Conservation (phyloP, 2,329 filamentous ascomycete species). For the Colletotrichum phormii region DNA sequence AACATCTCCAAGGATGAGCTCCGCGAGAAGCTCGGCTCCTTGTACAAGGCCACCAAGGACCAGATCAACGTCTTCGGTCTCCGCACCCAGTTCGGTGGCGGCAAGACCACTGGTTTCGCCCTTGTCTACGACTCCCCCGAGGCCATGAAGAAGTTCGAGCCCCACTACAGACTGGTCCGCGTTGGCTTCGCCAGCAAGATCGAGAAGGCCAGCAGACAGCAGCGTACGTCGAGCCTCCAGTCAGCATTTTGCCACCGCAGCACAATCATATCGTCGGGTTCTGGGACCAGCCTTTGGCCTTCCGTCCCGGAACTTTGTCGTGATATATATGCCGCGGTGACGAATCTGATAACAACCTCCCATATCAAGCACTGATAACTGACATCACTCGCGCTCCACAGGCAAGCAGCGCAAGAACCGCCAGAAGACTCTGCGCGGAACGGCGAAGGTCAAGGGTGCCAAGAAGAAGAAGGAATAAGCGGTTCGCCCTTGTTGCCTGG, state of each 20-base stretch:
- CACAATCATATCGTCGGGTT: not conserved
- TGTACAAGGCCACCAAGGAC: constrained; percentile 99
- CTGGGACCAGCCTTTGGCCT: not conserved
- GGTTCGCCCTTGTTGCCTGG: constrained; percentile 46
- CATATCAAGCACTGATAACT: constrained; percentile 22
- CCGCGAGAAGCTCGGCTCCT: constrained; percentile 89
- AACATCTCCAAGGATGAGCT: constrained; percentile 99
- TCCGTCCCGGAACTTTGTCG: constrained; percentile 27
- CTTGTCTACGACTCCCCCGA: constrained; percentile 98
- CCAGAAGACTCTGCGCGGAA: constrained; percentile 97
- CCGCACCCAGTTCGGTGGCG: constrained; percentile 98
- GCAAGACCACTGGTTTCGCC: constrained; percentile 99
- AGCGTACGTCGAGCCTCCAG: constrained; percentile 79
- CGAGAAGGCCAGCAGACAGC: constrained; percentile 98
- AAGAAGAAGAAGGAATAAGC: constrained; percentile 93
- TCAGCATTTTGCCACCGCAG: not conserved
- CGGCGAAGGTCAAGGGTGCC: constrained; percentile 97
- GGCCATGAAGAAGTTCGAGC: constrained; percentile 99
- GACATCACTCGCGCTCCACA: constrained; percentile 57
- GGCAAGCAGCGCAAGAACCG: constrained; percentile 99
- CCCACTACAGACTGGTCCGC: constrained; percentile 94
- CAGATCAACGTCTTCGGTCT: constrained; percentile 98
- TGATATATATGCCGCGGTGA: constrained; percentile 39
- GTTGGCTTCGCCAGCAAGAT: constrained; percentile 93
- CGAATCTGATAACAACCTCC: not conserved